A percentile compares a stretch with the other conserved stretches of the same genome.
These are phyloP conservation scores for Rhizopus stolonifer DNA, from an alignment of 371 early-diverging fungal species.

Conservation along the genomic window DNA sequence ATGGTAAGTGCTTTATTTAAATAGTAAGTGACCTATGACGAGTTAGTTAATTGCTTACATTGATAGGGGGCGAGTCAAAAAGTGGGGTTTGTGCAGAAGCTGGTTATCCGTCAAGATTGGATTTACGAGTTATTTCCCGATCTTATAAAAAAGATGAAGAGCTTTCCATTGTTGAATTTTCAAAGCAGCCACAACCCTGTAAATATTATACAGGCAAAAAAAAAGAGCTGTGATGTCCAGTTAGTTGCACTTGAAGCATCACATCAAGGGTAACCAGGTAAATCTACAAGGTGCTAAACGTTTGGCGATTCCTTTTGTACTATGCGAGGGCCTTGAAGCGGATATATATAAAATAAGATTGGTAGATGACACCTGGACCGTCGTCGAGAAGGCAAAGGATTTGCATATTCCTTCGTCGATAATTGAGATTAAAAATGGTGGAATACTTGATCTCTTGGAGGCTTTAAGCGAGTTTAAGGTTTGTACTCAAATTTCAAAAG, in stretches of 20 bases:
- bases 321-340: constrained; percentile 7
- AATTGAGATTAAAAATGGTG: constrained; percentile 4
- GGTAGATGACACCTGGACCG: background rate
- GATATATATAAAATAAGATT: constrained; percentile 4
- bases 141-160: background rate
- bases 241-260: constrained; percentile 9
- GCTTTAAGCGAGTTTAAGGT: constrained; percentile 9
- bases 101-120: constrained; percentile 3
- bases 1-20: constrained; percentile 5
- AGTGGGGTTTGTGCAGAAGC: constrained; percentile 4
- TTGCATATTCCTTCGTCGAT: constrained; percentile 3
- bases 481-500: constrained; percentile 6
- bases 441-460: constrained; percentile 3
- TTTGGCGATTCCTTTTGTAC: background rate
- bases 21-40: background rate
- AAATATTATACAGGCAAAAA: constrained; percentile 3
- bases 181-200: background rate
- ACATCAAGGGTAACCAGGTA: background rate
- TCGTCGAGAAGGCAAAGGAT: constrained; percentile 4
- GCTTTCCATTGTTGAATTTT: background rate
- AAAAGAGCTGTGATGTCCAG: constrained; percentile 6
- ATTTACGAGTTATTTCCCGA: constrained; percentile 2
- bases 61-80: constrained; percentile 3
- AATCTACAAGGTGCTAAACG: constrained; percentile 4
- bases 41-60: constrained; percentile 1